Conservation (phyloP, 306 rosid genomes). For the Adenanthera pavonina region DNA sequence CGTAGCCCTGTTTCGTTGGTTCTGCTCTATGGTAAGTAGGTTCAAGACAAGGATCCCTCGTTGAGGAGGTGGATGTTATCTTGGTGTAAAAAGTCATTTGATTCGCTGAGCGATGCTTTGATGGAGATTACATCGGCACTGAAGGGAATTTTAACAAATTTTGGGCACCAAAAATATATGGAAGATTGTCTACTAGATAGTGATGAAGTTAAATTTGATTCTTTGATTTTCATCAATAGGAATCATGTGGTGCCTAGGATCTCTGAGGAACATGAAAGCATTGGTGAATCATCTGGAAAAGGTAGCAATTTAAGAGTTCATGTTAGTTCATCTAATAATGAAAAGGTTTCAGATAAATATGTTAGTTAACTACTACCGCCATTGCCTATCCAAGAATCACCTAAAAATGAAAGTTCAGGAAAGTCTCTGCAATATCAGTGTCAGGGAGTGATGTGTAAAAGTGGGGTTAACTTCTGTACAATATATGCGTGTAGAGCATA, state of each 20-base stretch:
- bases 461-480: slow-evolving; percentile 91
- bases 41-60: slow-evolving; percentile 64
- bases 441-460: slow-evolving; percentile 89
- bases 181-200: slow-evolving; percentile 58
- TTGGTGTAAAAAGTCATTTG: slow-evolving; percentile 62
- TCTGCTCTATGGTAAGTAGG: slow-evolving; percentile 43
- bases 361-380: slow-evolving; percentile 59
- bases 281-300: slow-evolving; percentile 58
- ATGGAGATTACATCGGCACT: slow-evolving; percentile 54
- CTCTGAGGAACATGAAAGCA: slow-evolving; percentile 59
- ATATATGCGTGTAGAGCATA: slow-evolving; percentile 73
- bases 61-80: slow-evolving; percentile 68
- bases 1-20: no score
- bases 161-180: slow-evolving; percentile 46
- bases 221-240: slow-evolving; percentile 47
- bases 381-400: slow-evolving; percentile 53
- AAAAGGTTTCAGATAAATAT: slow-evolving; percentile 52
- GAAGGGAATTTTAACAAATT: slow-evolving; percentile 57
- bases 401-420: slow-evolving; percentile 45
- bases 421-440: slow-evolving; percentile 63
- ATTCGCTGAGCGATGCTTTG: slow-evolving; percentile 48
- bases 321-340: slow-evolving; percentile 49
- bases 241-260: slow-evolving; percentile 50
- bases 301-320: slow-evolving; percentile 49
- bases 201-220: slow-evolving; percentile 69